Conservation (phyloP, 768 basidiomycete species). For the Rhizopogon vesiculosus region DNA sequence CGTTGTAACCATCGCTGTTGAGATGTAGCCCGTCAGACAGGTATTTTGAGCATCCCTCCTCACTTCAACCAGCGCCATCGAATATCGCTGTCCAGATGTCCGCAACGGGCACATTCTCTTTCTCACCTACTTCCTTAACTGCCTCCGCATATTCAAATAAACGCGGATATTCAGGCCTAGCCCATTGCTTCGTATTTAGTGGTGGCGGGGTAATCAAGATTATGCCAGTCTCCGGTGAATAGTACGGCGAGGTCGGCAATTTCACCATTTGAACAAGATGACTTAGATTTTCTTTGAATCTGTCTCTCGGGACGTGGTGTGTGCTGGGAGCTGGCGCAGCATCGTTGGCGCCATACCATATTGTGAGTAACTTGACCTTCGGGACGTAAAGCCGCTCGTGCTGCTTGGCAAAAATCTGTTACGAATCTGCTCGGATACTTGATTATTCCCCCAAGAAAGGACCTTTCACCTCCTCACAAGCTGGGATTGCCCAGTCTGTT, state of each 20-base stretch:
- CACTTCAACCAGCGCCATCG: slow-evolving; percentile 62
- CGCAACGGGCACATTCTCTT: slow-evolving; percentile 53
- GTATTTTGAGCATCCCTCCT: slow-evolving; percentile 45
- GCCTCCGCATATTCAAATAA: slow-evolving; percentile 71
- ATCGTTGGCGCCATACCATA: slow-evolving; percentile 94
- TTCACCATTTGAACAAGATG: slow-evolving; percentile 59
- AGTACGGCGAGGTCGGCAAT: slow-evolving; percentile 54
- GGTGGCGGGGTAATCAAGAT: slow-evolving; percentile 86
- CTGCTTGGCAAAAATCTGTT: slow-evolving; percentile 55
- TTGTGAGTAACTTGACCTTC: slow-evolving; percentile 65
- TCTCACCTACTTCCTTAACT: slow-evolving; percentile 54
- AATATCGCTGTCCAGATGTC: slow-evolving; percentile 77
- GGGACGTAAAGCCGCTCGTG: slow-evolving; percentile 44
- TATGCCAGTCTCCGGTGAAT: slow-evolving; percentile 70
- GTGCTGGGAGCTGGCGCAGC: slow-evolving; percentile 56
- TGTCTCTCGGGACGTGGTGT: slow-evolving; percentile 73
- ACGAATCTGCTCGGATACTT: not conserved
- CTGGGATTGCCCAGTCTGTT: slow-evolving; percentile 78
- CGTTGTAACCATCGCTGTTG: slow-evolving; percentile 69
- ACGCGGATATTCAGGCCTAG: slow-evolving; percentile 29
- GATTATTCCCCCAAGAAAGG: too few relatives aligned
- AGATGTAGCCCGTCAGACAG: slow-evolving; percentile 80
- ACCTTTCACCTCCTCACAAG: slow-evolving; percentile 61
- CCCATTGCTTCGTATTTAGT: slow-evolving; percentile 59
- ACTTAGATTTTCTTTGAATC: slow-evolving; percentile 60